phyloP scores from a whole-genome alignment of 176 grass and related monocot species.

The Oryza meyeriana region DNA sequence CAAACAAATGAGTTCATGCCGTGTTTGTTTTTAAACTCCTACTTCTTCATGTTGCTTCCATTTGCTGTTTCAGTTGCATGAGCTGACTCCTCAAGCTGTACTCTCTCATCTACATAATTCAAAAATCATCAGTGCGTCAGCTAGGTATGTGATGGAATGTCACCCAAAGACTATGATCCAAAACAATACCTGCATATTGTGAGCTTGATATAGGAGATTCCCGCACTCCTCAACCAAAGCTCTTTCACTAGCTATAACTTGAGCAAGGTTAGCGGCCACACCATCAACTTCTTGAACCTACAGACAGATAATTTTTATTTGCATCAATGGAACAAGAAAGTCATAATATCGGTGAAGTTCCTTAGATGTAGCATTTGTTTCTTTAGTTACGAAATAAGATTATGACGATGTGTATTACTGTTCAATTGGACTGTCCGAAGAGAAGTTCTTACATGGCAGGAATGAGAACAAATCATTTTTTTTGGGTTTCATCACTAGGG shows the following conservation, averaged over 20 bases:
- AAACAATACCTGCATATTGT: constrained; percentile 63
- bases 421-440: background rate
- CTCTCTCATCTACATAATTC: constrained; percentile 57
- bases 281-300: constrained; percentile 59
- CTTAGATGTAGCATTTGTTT: background rate
- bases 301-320: background rate
- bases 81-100: constrained; percentile 68
- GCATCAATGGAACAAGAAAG: background rate
- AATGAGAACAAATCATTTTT: background rate
- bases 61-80: constrained; percentile 51
- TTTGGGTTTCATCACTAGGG: background rate
- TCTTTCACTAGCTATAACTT: constrained; percentile 51
- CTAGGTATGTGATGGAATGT: background rate
- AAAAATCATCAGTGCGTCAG: constrained; percentile 11
- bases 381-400: background rate
- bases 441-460: background rate
- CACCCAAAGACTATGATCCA: background rate
- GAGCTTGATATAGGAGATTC: constrained; percentile 64
- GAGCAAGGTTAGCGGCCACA: constrained; percentile 47
- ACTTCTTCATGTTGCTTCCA: background rate
- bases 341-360: background rate
- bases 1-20: background rate
- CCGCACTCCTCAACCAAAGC: constrained; percentile 63
- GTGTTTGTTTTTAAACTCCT: background rate
- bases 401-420: background rate